Conservation (phyloP, 352 stramenopile species). For the Halophytophthora batemanensis region DNA sequence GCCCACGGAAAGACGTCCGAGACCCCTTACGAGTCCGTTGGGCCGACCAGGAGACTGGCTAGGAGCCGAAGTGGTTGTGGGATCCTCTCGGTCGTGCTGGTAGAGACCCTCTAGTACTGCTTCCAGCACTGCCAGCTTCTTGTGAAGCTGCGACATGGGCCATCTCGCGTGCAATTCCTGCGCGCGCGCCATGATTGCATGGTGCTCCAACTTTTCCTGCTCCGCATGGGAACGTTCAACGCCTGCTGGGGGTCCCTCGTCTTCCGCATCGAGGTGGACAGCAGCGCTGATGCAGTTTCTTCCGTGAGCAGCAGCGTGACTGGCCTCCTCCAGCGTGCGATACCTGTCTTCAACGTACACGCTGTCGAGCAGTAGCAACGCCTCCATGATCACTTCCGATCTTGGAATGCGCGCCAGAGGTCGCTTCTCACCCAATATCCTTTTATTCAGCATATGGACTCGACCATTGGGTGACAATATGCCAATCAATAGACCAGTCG, state of each 20-base stretch:
- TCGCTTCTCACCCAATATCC: neutral
- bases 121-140: constrained; percentile 41
- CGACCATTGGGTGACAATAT: too few relatives aligned
- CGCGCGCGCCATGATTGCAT: constrained; percentile 15
- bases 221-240: constrained; percentile 8
- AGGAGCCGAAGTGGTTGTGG: constrained; percentile 13
- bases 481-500: too few relatives aligned
- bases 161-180: constrained; percentile 26
- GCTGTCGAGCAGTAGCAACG: constrained; percentile 38
- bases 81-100: constrained; percentile 4
- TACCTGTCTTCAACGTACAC: constrained; percentile 51
- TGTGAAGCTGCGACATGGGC: constrained; percentile 23
- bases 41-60: constrained; percentile 9
- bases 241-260: neutral
- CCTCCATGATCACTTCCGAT: constrained; percentile 40
- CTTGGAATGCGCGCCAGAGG: neutral
- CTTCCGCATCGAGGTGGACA: neutral
- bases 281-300: neutral
- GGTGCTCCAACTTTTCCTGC: constrained; percentile 10
- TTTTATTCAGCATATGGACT: too few relatives aligned
- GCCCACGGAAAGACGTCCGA: neutral
- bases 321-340: constrained; percentile 30
- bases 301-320: neutral
- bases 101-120: constrained; percentile 28
- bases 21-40: neutral